Base-by-base conservation (phyloP, 768 basidiomycete genomes). In the Pleurotus sapidus region DNA sequence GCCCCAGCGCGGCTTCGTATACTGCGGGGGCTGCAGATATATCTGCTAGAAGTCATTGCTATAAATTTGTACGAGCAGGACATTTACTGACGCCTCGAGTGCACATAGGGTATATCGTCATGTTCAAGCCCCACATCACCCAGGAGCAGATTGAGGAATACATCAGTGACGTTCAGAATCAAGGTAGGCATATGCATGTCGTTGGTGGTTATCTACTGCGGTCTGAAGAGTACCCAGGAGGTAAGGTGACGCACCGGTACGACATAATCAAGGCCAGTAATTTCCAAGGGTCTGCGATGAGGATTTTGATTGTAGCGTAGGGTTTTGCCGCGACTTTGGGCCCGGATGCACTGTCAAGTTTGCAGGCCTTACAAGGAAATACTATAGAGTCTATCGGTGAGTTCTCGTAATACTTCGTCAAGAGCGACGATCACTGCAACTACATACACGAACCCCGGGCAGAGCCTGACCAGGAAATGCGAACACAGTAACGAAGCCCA, bases 121-220 rank as follows among this genome's bases (percentile, higher is more conserved):
- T 82, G 5, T 85, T 86, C 72, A 84, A 83, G 66, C 66, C 77
- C 2, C 46, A 56, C 24, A 80, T 73, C 40, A 65, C 76, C 24
- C 49, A 69, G 38, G 76, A 74, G 7, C 65, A 76, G 53, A 72
- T 85, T 34, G 61, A 77, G 34, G 61, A 76, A 47, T 83, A 74
- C 57, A 73, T 67, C 5, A 58, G 69, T 0, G 66, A 74, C 1
- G 74, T 84, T 9, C 61, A 63, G 18, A 58, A 48, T 4, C 72
- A 75, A 53, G 81, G 82, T 77, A 58, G 51, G 67, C 39, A 4
- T n/a, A 15, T 18, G n/a, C 24, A 46, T 49, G 5, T 9, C 30
- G 30, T 40, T 25, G 42, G 37, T 15, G 18, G 1, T 43, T 39
- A 11, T 24, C n/a, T n/a, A 37, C 25, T 15, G 55, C 57, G 38